Evolutionary conservation across 1,139 yeast species (phyloP).

Genomic region (Pichia sp.): DNA sequence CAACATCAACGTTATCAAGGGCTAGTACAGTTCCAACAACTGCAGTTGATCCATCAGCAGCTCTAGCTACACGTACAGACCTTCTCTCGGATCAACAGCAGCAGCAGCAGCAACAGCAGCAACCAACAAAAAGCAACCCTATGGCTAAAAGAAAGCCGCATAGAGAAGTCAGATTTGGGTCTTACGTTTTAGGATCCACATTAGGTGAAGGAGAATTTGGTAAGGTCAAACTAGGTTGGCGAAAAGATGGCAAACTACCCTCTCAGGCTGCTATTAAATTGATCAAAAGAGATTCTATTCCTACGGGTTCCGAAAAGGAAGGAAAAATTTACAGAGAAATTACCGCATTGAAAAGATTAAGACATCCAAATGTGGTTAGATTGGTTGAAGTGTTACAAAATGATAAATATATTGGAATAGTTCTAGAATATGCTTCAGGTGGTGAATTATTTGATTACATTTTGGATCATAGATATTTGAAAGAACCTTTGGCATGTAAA

Average conservation of each 20-base stretch:
- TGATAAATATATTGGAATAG: slow-evolving; percentile 93
- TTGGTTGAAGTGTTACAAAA: slow-evolving; percentile 90
- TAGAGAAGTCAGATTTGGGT: slow-evolving; percentile 70
- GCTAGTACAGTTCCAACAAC: neutral
- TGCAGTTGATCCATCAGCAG: neutral
- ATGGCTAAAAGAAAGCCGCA: slow-evolving; percentile 28
- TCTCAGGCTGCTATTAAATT: slow-evolving; percentile 91
- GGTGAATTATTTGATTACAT: slow-evolving; percentile 96
- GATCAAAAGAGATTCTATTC: slow-evolving; percentile 77
- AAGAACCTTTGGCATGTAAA: slow-evolving; percentile 78
- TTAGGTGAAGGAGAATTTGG: slow-evolving; percentile 99
- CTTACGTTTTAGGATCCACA: slow-evolving; percentile 83
- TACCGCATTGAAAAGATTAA: slow-evolving; percentile 74
- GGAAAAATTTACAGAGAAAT: slow-evolving; percentile 89
- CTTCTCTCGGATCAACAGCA: neutral
- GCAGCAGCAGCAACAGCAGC: neutral
- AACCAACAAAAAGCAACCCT: neutral
- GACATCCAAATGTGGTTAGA: slow-evolving; percentile 89
- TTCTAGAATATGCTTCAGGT: slow-evolving; percentile 91
- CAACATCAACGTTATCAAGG: neutral
- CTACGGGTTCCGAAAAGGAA: slow-evolving; percentile 79
- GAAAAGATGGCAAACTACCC: slow-evolving; percentile 69
- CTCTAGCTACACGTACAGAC: neutral
- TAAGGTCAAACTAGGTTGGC: slow-evolving; percentile 95
- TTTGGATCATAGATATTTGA: slow-evolving; percentile 74